Evolutionary conservation across 495 filamentous ascomycete genomes (phyloP), one percentile per base, ranked within the genome.

Genomic region (Xylaria curta): DNA sequence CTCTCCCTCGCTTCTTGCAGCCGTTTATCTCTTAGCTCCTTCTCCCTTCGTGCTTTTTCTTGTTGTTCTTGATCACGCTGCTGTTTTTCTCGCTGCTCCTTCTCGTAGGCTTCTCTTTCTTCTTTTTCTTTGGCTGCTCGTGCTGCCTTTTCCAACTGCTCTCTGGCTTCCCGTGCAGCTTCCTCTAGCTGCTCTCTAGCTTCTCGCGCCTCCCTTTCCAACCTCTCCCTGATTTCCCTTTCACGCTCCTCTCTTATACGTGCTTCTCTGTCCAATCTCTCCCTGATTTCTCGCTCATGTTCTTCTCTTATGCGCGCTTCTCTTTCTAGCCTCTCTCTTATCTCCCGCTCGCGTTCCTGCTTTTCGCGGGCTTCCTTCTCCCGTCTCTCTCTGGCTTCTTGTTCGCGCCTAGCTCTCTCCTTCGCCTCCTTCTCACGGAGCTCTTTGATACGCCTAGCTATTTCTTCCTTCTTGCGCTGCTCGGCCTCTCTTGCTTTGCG

Each of bases 391-490:
- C 73, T 75, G 6, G 78, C 72, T 59, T 90, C 87, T 74, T 83
- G 85, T 74, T 90, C 91, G 40, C 81, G 81, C 47, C 79, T 78
- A 62, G 81, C 81, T 5, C 84, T 81, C 66, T 87, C 84, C 67
- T 86, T 89, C 44, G 91, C 90, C 58, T 92, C 90, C 76, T 87
- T 88, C 73, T 88, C 90, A 8, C 88, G 86, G 6, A 89, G 78
- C 67, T 87, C 83, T 47, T 82, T 85, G n/a, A 86, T 71, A 44
- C 83, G 84, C 56, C 82, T 86, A 36, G 82, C 82, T 44, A 83
- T 75, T 51, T 88, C 86, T 69, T 89, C 85, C 61, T 83, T 85
- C 62, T 78, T 78, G 70, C 85, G 86, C 51, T 78, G 74, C 56
- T 85, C 84, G 12, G 81, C 85, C 63, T 88, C 86, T 69, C 77